Conservation (phyloP, 192 early-diverging fungal species). For the Phlyctochytrium bullatum region DNA sequence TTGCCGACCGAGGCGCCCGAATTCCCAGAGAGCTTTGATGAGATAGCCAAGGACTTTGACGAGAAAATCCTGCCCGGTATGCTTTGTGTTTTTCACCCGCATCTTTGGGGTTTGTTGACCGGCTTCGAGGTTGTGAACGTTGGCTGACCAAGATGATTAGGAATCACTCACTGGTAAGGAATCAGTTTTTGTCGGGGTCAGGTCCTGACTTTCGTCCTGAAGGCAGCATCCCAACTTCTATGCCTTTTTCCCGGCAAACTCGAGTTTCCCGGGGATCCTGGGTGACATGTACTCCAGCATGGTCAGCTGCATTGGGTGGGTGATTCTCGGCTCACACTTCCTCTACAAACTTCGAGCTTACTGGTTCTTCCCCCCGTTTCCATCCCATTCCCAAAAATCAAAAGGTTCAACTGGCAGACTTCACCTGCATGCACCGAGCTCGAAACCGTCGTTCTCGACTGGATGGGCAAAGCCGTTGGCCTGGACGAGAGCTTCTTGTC, state of each 20-base stretch:
- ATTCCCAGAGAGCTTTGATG: conserved; percentile 35
- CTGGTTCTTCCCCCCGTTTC: too few species aligned
- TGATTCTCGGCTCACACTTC: too few species aligned
- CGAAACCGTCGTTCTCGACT: conserved; percentile 60
- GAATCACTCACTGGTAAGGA: conserved; percentile 57
- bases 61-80: conserved; percentile 54
- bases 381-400: too few species aligned
- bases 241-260: conserved; percentile 54
- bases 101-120: too few species aligned
- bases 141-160: too few species aligned
- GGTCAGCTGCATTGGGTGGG: conserved; percentile 35
- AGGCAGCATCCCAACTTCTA: conserved; percentile 66
- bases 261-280: conserved; percentile 54
- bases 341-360: conserved; percentile 7
- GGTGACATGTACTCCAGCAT: conserved; percentile 65
- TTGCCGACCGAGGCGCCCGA: conserved; percentile 60
- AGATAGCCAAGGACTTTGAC: conserved; percentile 44
- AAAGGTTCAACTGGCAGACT: conserved; percentile 24
- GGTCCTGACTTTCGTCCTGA: conserved; percentile 57
- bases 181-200: conserved; percentile 32
- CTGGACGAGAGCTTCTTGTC: conserved; percentile 53
- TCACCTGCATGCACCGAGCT: conserved; percentile 62
- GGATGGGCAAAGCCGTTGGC: conserved; percentile 61
- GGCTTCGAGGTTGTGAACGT: too few species aligned
- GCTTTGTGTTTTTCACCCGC: not conserved